A percentile compares a stretch with the other conserved stretches of the same genome.
Conservation (phyloP, 2,329 filamentous ascomycete genomes). For the Blastomyces percursus region DNA sequence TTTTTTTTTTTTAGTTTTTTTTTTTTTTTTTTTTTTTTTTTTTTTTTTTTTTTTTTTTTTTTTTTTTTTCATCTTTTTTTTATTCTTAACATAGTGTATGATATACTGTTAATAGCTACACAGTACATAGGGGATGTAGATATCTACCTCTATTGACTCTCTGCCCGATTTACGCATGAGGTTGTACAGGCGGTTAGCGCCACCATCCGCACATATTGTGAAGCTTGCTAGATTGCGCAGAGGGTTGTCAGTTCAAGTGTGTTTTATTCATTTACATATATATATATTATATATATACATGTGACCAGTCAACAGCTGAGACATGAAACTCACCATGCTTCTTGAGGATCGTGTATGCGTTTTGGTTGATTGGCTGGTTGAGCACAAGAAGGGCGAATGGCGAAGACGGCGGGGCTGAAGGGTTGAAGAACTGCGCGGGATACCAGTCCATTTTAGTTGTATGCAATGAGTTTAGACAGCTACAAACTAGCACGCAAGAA, state of each 20-base stretch:
- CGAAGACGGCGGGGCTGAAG: constrained; percentile 18
- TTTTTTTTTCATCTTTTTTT: too few species aligned
- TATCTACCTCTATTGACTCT: constrained; percentile 25
- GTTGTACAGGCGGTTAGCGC: constrained; percentile 64
- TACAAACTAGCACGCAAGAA: neutral
- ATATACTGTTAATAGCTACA: neutral
- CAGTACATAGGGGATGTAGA: neutral
- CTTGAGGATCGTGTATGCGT: constrained; percentile 29
- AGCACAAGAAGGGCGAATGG: constrained; percentile 46
- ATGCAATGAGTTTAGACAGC: neutral
- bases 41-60: too few species aligned
- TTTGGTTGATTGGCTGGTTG: constrained; percentile 48
- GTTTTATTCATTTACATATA: neutral
- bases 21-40: too few species aligned
- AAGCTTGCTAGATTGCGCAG: constrained; percentile 42
- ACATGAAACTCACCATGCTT: constrained; percentile 23
- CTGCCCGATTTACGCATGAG: constrained; percentile 29
- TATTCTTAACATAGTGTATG: neutral
- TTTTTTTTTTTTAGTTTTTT: too few species aligned
- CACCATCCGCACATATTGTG: constrained; percentile 79
- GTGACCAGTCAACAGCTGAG: neutral
- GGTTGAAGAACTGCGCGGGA: constrained; percentile 31
- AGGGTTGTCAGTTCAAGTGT: neutral
- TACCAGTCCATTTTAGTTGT: constrained; percentile 21
- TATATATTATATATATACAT: neutral